Base-by-base conservation (phyloP, 257 asterid genomes). In the Solanum chiquidenum region DNA sequence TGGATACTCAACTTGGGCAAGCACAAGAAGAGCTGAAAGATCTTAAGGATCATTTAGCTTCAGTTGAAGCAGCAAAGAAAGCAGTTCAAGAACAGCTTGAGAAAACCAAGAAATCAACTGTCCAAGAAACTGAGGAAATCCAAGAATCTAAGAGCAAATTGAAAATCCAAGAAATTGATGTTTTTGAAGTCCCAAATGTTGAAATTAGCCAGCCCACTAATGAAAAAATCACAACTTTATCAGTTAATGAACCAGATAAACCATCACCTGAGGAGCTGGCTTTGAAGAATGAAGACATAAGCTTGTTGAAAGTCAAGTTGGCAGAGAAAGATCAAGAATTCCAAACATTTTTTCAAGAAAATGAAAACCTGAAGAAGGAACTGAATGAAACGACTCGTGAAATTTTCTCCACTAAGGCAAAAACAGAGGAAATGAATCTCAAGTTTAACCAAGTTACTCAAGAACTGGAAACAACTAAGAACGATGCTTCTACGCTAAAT, bases 1-100 rank as follows among this genome's bases (percentile, higher is more conserved):
- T 97, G 92, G 99, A 97, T 83, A 93, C 98, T 38, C 99, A 95
- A 86, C 98, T 97, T 58, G 98, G 98, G 25, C 97, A 94, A 88
- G 98, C 98, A 1, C 99, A 95, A 88, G 91, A 86, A 5, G 98
- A 97, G 92, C 95, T 97, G 86, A 94, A 93, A 83, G 83, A 89
- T 83, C 94, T 97, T 20, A 97, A 97, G 93, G 80, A 87, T 33
- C 99, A 96, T 75, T 87, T 96, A 86, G 88, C 88, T 74, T 91
- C 97, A 14, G 94, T 95, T 9, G 98, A 95, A 89, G 93, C 91
- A 44, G 97, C 95, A 2, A 95, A 95, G 84, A 91, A 84, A 84
- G 94, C 89, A 49, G 98, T 95, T 83, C 97, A 95, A 89, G 94
- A 94, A 37, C 96, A 88, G 46, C 91, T 93, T 3, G 94, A 95